phyloP scores from a whole-genome alignment of 805 yeast genomes.

The Millerozyma acaciae region DNA sequence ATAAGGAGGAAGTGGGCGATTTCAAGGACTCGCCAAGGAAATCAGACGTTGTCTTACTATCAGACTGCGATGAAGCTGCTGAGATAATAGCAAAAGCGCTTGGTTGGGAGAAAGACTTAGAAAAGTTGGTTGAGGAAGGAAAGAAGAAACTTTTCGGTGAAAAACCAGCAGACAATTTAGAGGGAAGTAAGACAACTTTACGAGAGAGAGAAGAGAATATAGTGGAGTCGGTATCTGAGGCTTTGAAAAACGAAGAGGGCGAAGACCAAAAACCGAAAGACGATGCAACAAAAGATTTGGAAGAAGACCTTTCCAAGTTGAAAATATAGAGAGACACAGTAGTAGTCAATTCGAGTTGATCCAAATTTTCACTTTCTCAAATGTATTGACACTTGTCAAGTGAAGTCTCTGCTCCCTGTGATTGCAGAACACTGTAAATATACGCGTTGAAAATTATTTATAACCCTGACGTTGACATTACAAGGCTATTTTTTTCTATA shows the following conservation, averaged over 20 bases:
- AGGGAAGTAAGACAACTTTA: conserved; percentile 7
- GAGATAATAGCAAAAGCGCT: conserved; percentile 46
- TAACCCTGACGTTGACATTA: not conserved
- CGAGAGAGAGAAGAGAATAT: conserved; percentile 8
- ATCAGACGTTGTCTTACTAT: conserved; percentile 57
- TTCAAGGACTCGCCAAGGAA: conserved; percentile 47
- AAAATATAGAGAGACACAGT: conserved; percentile 6
- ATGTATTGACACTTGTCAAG: too few relatives aligned
- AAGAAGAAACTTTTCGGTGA: conserved; percentile 1
- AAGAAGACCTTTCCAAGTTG: conserved; percentile 9
- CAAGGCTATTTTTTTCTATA: conserved; percentile 49
- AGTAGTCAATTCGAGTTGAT: not conserved
- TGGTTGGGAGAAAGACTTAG: conserved; percentile 64
- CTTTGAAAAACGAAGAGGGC: conserved; percentile 6
- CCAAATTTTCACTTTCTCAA: conserved; percentile 8
- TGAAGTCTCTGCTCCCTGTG: too few relatives aligned
- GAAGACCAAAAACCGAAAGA: conserved; percentile 7
- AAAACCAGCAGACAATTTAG: conserved; percentile 4
- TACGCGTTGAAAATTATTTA: not conserved
- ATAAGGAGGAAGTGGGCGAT: conserved; percentile 76
- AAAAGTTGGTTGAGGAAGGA: conserved; percentile 27
- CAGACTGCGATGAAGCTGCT: conserved; percentile 66
- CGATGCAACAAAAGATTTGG: conserved; percentile 6
- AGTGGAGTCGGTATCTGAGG: conserved; percentile 5
- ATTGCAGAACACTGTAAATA: too few relatives aligned